phyloP scores from a whole-genome alignment of 1,284 basidiomycete genomes.

The Blastosporella zonata region DNA sequence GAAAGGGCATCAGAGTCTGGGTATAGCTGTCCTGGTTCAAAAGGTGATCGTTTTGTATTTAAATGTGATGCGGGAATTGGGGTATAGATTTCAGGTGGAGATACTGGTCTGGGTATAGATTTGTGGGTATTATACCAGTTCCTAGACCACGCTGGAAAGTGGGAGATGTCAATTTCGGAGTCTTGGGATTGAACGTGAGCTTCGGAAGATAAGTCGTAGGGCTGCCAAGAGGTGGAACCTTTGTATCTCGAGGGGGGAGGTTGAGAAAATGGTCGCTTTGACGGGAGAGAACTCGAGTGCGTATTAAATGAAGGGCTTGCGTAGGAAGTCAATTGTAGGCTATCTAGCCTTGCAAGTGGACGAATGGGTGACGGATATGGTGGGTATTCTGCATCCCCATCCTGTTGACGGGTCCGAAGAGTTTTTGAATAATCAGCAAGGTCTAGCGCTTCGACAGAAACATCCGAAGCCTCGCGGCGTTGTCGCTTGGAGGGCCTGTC shows the following conservation, averaged over 20 bases:
- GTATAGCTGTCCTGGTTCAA: slow-evolving; percentile 38
- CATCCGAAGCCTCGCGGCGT: slow-evolving; percentile 52
- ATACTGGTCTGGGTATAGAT: slow-evolving; percentile 20
- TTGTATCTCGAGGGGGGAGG: slow-evolving; percentile 33
- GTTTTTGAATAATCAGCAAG: slow-evolving; percentile 63
- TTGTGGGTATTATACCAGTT: slow-evolving; percentile 49
- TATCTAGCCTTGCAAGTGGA: slow-evolving; percentile 35
- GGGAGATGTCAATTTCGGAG: slow-evolving; percentile 53
- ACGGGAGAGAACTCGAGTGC: slow-evolving; percentile 33
- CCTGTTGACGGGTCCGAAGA: slow-evolving; percentile 35
- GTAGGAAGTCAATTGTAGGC: slow-evolving; percentile 43
- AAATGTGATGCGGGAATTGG: slow-evolving; percentile 32
- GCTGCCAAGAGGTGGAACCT: slow-evolving; percentile 16
- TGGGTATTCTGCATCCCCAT: slow-evolving; percentile 33
- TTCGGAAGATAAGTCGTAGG: slow-evolving; percentile 22
- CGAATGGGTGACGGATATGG: slow-evolving; percentile 28
- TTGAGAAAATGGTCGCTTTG: slow-evolving; percentile 47
- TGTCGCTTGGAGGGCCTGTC: slow-evolving; percentile 15
- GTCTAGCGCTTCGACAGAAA: slow-evolving; percentile 66
- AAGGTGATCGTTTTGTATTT: slow-evolving; percentile 30
- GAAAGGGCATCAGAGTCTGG: slow-evolving; percentile 15
- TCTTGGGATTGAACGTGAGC: slow-evolving; percentile 24
- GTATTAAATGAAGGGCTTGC: slow-evolving; percentile 42
- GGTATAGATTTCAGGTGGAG: slow-evolving; percentile 33
- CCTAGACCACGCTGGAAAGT: slow-evolving; percentile 60